Base-by-base conservation (phyloP, 2,329 filamentous ascomycete genomes). In the Chrysoporthe austroafricana region DNA sequence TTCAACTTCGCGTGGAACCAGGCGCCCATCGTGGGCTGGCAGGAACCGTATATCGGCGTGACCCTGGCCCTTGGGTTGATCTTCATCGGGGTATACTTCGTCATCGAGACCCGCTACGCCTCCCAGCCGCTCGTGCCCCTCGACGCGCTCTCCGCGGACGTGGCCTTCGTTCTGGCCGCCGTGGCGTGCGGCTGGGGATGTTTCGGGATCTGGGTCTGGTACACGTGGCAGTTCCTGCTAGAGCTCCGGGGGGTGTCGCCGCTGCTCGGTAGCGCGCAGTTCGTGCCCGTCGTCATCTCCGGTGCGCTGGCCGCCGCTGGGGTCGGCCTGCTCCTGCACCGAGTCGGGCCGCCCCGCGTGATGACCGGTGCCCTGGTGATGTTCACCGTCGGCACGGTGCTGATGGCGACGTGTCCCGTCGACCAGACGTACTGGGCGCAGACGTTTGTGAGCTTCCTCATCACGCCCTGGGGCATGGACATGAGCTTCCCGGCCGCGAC, bases 1-100 rank as follows among this genome's bases (percentile, higher is more conserved):
- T 77, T 88, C 73, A 88, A 88, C 72, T 82, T 88, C 66, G 83
- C 85, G 1, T 88, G 85, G 84, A 88, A 88, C 71, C 85, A 88
- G 72, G 85, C 83, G 0, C 81, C 83, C 0, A 76, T 84, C 0
- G 83, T 82, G 14, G 84, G 84, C 1, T 88, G 86, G 85, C 64
- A 75, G 11, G 74, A 77, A 34, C 77, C 83, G 0, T 86, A 86
- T 70, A 79, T 86, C 48, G 84, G 83, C 71, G 75, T 82, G 1
- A 72, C 82, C 5, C 77, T 89, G 14, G 82, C 87, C 63, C 66
- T 88, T 13, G 86, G 86, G 2, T 65, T 84, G 7, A 57, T 87
- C 2, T 75, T 86, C n/a, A 73, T 87, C 11, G 76, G 75, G 0
- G 70, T 77, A 0, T 89, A 88, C 74, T 80, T 85, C 72, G 78